A percentile compares a stretch with the other conserved stretches of the same genome.
These are phyloP conservation scores for Backusella mclennaniae DNA, from an alignment of 192 early-diverging fungal genomes.

Conservation along the genomic window DNA sequence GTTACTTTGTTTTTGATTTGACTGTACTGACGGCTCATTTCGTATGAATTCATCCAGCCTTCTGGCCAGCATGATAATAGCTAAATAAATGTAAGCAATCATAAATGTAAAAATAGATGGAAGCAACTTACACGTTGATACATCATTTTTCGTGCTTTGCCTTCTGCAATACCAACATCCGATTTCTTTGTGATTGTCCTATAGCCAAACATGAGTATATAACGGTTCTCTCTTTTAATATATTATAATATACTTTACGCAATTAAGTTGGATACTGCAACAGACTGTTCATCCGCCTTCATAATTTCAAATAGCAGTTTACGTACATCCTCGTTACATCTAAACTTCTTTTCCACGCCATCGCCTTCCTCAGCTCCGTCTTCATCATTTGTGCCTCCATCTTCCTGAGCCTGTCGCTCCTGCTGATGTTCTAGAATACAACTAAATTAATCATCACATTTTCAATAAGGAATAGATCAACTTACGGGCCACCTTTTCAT, in stretches of 20 bases:
- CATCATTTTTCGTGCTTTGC: slow-evolving; percentile 43
- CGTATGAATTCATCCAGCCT: slow-evolving; percentile 54
- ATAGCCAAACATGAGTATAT: neutral
- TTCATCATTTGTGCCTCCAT: neutral
- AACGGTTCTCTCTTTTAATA: neutral
- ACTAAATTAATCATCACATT: neutral
- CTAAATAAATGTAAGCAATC: slow-evolving; percentile 19
- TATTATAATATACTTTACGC: slow-evolving; percentile 17
- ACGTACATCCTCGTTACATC: slow-evolving; percentile 31
- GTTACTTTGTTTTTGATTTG: slow-evolving; percentile 34
- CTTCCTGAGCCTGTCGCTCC: neutral
- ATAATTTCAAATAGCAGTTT: slow-evolving; percentile 33
- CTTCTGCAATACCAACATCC: slow-evolving; percentile 30
- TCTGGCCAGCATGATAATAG: slow-evolving; percentile 43
- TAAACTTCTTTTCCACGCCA: slow-evolving; percentile 21
- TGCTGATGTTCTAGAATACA: neutral
- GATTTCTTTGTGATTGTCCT: slow-evolving; percentile 4
- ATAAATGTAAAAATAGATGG: neutral
- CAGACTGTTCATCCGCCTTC: slow-evolving; percentile 22
- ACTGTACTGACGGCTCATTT: slow-evolving; percentile 54
- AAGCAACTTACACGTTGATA: slow-evolving; percentile 44
- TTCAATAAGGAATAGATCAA: neutral
- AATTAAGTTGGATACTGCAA: slow-evolving; percentile 23
- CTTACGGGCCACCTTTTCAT: slow-evolving; percentile 26
- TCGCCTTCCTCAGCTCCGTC: neutral